Percentiles rank a stretch among this genome's conserved stretches.
Conservation (phyloP, 2,329 filamentous ascomycete species). For the Calonectria pseudoturangicola region DNA sequence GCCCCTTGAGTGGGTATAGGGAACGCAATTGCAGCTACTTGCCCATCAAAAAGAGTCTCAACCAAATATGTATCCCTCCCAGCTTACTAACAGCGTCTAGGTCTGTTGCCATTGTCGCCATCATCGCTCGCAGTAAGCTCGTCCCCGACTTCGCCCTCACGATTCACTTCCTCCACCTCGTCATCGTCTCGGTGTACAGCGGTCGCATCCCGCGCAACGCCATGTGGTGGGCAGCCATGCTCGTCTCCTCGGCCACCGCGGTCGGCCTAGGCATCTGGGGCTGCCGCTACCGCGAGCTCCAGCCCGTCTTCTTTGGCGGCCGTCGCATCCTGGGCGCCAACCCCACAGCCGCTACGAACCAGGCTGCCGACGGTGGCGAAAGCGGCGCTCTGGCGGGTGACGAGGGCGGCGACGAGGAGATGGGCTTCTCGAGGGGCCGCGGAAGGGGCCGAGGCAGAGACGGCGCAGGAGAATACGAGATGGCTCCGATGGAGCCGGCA, state of each 20-base stretch:
- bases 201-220: constrained; percentile 83
- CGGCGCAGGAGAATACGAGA: constrained; percentile 78
- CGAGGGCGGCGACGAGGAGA: constrained; percentile 65
- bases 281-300: constrained; percentile 91
- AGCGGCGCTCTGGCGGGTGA: constrained; percentile 25
- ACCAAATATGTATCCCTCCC: not conserved
- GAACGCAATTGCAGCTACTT: constrained; percentile 1
- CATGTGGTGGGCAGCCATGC: constrained; percentile 88
- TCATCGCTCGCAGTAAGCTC: constrained; percentile 93
- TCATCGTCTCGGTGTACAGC: constrained; percentile 86
- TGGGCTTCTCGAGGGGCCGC: constrained; percentile 70
- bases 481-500: constrained; percentile 65
- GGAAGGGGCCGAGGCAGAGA: constrained; percentile 72
- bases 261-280: constrained; percentile 87
- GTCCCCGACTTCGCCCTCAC: constrained; percentile 96
- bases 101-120: constrained; percentile 86
- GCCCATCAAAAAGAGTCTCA: not conserved
- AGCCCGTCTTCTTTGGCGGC: constrained; percentile 90
- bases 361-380: constrained; percentile 56
- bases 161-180: constrained; percentile 87
- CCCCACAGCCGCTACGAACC: constrained; percentile 71
- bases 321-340: constrained; percentile 61
- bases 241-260: constrained; percentile 65
- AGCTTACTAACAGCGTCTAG: constrained; percentile 66
- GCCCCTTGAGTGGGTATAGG: not conserved